Base-by-base conservation (phyloP, 768 basidiomycete genomes). In the Tephrocybe sp. region DNA sequence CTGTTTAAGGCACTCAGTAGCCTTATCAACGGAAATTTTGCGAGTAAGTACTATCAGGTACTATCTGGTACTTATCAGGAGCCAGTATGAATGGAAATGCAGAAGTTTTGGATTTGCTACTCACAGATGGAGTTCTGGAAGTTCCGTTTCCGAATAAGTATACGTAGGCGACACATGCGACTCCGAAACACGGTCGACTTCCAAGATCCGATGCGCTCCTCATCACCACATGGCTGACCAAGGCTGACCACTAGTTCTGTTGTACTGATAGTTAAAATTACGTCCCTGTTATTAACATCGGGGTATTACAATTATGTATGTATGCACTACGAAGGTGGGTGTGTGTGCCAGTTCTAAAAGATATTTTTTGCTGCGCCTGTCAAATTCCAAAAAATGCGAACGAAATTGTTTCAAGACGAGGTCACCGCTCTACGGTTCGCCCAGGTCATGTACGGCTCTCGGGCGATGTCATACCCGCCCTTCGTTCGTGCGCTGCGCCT, bases 381-480 rank as follows among this genome's bases (percentile, higher is more conserved):
- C 39, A 39, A 38, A 15, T 48, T 15, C n/a, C 45, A 30, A 32
- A 39, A 38, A 38, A 12, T 39, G 43, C 12, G 23, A 25, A 42
- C 12, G 23, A 32, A 42, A 4, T 7, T 8, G 34, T 33, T 38
- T 66, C 55, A 77, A 42, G 75, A 70, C 47, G 71, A 62, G 61
- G 73, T 74, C 38, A 77, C 73, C 40, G 89, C 88, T 65, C 84
- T 79, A 59, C 87, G 86, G 64, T 93, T 93, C 53, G 83, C 83
- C 91, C 92, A 93, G 68, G 77, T 72, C 90, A 93, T 91, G 65
- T 93, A 93, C 20, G 90, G 85, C 63, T 92, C 89, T 61, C 89
- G 81, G 26, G 77, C 72, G 53, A 90, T 73, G 62, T 90, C 86
- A 47, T 82, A 73, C 33, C 77, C 81, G 26, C 78, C 75, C 62